A percentile compares a stretch with the other conserved stretches of the same genome.
Conservation (phyloP, 306 rosid species). For the Pyrus betulifolia region DNA sequence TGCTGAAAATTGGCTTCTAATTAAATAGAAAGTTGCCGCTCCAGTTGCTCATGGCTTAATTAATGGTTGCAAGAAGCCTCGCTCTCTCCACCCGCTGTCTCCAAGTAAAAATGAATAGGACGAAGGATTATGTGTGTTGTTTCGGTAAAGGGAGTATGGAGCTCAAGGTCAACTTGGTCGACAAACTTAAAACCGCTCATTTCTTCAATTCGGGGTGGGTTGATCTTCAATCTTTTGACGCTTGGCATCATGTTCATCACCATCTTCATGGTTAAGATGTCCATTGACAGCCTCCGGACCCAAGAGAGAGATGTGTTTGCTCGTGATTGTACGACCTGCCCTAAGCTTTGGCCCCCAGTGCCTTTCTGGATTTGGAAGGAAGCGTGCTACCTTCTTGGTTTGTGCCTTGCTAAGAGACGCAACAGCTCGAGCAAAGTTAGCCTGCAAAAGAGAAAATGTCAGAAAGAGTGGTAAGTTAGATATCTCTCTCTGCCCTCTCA, state of each 20-base stretch:
- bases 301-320: constrained; percentile 79
- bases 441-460: constrained; percentile 31
- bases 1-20: constrained; percentile 2
- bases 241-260: constrained; percentile 46
- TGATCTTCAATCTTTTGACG: constrained; percentile 51
- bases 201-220: constrained; percentile 19
- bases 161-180: constrained; percentile 15
- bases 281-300: constrained; percentile 68
- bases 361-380: constrained; percentile 92
- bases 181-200: constrained; percentile 3
- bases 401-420: constrained; percentile 93
- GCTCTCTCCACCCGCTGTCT: constrained; percentile 3
- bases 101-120: constrained; percentile 2
- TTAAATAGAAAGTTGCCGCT: neutral
- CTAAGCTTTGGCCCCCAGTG: constrained; percentile 98
- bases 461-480: neutral
- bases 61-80: neutral
- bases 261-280: constrained; percentile 44
- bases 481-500: no score
- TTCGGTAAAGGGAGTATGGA: neutral
- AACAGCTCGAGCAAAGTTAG: constrained; percentile 80
- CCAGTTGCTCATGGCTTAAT: neutral
- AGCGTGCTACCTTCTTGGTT: constrained; percentile 77
- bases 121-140: neutral
- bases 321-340: constrained; percentile 86